Conservation (phyloP, 345 rosid species). For the Noccaea caerulescens region DNA sequence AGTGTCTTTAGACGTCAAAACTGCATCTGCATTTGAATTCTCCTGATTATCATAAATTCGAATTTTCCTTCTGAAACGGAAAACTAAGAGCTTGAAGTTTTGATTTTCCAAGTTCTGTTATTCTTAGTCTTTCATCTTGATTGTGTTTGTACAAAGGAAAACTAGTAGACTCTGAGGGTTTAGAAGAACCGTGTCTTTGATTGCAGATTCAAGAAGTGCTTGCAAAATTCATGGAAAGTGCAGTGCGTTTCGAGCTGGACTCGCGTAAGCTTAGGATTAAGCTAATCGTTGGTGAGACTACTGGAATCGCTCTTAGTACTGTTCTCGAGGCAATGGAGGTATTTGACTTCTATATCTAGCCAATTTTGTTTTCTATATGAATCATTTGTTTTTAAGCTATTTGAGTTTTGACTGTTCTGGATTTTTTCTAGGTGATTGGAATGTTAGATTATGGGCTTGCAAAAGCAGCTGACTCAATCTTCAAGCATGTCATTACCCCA, state of each 20-base stretch:
- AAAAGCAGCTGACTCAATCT: conserved; percentile 82
- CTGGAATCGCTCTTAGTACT: conserved; percentile 58
- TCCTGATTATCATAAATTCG: background rate
- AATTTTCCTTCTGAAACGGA: conserved; percentile 12
- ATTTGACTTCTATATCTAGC: conserved; percentile 27
- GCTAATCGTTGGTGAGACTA: conserved; percentile 52
- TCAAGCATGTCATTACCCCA: conserved; percentile 78
- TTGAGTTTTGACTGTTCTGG: conserved; percentile 26
- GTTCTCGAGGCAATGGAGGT: conserved; percentile 91
- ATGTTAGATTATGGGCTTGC: conserved; percentile 88
- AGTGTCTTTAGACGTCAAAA: background rate
- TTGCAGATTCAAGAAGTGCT: conserved; percentile 95
- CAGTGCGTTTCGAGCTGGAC: conserved; percentile 70
- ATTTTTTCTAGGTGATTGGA: conserved; percentile 67
- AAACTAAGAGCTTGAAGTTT: conserved; percentile 1
- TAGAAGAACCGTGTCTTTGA: conserved; percentile 60
- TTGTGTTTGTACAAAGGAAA: background rate
- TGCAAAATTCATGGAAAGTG: conserved; percentile 66
- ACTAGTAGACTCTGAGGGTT: conserved; percentile 35
- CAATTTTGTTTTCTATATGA: background rate
- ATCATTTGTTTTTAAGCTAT: background rate
- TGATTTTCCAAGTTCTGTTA: background rate
- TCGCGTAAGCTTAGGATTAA: conserved; percentile 55
- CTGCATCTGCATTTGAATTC: conserved; percentile 4
- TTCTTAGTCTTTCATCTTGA: background rate